Conservation (phyloP, 2,329 filamentous ascomycete species). For the Aspergillus amoenus region DNA sequence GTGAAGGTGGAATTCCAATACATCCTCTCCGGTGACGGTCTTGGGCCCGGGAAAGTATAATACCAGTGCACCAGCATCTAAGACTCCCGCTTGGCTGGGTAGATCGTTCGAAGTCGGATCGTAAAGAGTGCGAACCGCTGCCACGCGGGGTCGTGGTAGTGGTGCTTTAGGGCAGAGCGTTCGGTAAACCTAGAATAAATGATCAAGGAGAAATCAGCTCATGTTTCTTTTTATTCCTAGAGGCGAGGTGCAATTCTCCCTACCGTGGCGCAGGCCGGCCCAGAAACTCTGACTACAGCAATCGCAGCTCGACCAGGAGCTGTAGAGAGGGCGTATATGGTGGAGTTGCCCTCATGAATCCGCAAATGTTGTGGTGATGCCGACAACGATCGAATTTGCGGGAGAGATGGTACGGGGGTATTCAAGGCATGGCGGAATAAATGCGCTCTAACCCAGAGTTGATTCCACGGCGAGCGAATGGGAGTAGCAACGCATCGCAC, state of each 20-base stretch:
- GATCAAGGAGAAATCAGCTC: background rate
- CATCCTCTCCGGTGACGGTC: constrained; percentile 88
- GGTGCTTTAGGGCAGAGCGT: constrained; percentile 57
- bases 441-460: constrained; percentile 11
- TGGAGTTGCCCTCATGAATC: constrained; percentile 45
- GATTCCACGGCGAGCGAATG: constrained; percentile 26
- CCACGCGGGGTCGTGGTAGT: constrained; percentile 61
- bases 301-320: constrained; percentile 84
- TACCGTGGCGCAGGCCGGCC: constrained; percentile 70
- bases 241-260: background rate
- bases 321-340: constrained; percentile 91
- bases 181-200: constrained; percentile 59
- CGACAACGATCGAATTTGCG: constrained; percentile 25
- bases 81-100: constrained; percentile 42
- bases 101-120: constrained; percentile 50
- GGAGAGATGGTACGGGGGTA: constrained; percentile 2
- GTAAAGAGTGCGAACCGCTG: constrained; percentile 72
- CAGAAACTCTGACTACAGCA: constrained; percentile 84
- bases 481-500: constrained; percentile 26
- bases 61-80: constrained; percentile 77
- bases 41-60: constrained; percentile 78
- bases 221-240: background rate
- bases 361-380: constrained; percentile 14
- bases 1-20: constrained; percentile 92
- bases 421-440: constrained; percentile 14